Evolutionary conservation across 1,139 yeast species (phyloP), one percentile per base, ranked within the genome.

Genomic region (Diutina neorugosa): DNA sequence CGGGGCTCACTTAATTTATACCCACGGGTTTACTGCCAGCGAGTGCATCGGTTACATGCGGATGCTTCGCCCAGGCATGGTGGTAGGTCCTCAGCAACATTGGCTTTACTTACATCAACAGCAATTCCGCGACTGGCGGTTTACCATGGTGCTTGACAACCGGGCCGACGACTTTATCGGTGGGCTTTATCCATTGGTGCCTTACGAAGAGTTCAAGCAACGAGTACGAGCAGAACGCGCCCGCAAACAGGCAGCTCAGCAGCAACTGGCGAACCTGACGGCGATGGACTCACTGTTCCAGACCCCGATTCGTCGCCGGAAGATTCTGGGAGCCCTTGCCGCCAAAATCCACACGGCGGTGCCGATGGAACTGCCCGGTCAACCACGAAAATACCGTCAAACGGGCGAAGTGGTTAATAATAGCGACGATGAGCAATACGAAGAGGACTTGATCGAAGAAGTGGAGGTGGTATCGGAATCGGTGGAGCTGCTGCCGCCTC

Each of bases 21-120:
- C 96, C 2, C 94, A 93, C 66, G 97, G 97, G 0, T 93, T 93
- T 65, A 93, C 98, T 5, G 98, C 98, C 6, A 87, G 82, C 63
- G 98, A 93, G 68, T 94, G 96, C 67, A 93, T 93, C 62, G 96
- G 93, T 1, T 93, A 90, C 64, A 87, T 93, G 94, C 79, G 98
- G 66, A 87, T 93, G 80, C 77, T 93, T 59, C 80, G 98, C 60
- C 98, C 98, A 0, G 98, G 98, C 37, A 93, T 93, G 98, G 98
- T 93, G 16, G 98, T 93, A 42, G 98, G 98, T 0, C 98, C 98
- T 2, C 98, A 93, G 67, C 98, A 93, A 65, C 98, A 93, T 69
- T 93, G 98, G 98, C 75, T 93, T 54, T 94, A 93, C 64, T 78
- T 93, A 60, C 96, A 93, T 66, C 98, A 93, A 68, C 86, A 90